Conservation (phyloP, 257 asterid species). For the Lantana camara region DNA sequence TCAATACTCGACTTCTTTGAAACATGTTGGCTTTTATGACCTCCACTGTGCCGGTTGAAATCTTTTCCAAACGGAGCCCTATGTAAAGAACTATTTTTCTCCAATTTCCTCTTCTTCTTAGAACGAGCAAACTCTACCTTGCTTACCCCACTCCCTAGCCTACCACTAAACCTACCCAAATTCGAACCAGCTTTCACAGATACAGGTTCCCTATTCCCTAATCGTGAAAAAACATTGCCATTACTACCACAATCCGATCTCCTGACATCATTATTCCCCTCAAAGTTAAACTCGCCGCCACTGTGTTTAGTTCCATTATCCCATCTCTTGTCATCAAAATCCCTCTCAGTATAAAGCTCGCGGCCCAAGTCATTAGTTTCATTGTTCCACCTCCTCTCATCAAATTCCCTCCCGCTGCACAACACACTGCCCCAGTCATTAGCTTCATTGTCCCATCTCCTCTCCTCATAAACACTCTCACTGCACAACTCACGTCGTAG, state of each 20-base stretch:
- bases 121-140: constrained; percentile 40
- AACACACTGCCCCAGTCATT: constrained; percentile 21
- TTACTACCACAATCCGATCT: constrained; percentile 24
- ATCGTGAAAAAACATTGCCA: constrained; percentile 31
- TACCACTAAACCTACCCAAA: constrained; percentile 49
- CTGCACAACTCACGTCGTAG: constrained; percentile 9
- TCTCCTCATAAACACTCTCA: constrained; percentile 22
- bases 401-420: constrained; percentile 25
- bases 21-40: constrained; percentile 30
- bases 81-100: constrained; percentile 48
- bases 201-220: constrained; percentile 28
- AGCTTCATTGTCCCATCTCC: constrained; percentile 16
- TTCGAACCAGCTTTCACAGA: constrained; percentile 29
- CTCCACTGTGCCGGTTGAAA: constrained; percentile 41
- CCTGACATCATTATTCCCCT: constrained; percentile 30
- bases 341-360: constrained; percentile 24
- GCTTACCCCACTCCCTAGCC: constrained; percentile 44
- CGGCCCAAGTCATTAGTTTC: constrained; percentile 4
- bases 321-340: constrained; percentile 18
- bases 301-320: constrained; percentile 18
- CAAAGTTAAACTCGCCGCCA: constrained; percentile 17
- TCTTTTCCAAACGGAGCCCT: constrained; percentile 56
- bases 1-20: constrained; percentile 28
- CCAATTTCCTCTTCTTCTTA: constrained; percentile 47
- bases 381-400: constrained; percentile 37